phyloP scores from a whole-genome alignment of 495 filamentous ascomycete genomes.

The Glonium stellatum region DNA sequence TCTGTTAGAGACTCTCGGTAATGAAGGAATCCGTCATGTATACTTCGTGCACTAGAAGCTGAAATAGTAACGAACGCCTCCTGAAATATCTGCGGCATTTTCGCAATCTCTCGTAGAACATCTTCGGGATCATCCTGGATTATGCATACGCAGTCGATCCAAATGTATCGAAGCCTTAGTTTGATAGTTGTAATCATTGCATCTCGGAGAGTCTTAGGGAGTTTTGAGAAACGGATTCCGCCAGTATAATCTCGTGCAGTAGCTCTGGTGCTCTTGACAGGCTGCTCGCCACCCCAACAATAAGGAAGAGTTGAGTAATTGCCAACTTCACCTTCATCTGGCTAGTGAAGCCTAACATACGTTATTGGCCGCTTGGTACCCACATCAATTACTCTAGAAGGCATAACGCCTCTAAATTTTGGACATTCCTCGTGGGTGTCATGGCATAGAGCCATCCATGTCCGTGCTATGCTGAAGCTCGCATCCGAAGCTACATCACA shows the following conservation, averaged over 20 bases:
- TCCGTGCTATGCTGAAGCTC: neutral
- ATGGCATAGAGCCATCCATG: neutral
- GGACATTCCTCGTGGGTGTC: neutral
- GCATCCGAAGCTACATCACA: neutral
- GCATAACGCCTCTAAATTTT: neutral
- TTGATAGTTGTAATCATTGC: neutral
- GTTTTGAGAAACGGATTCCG: neutral
- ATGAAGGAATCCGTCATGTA: constrained; percentile 11
- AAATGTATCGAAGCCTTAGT: constrained; percentile 7
- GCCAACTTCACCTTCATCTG: neutral
- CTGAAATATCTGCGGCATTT: constrained; percentile 4
- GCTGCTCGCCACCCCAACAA: constrained; percentile 1
- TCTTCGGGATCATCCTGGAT: constrained; percentile 2
- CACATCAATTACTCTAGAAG: constrained; percentile 1
- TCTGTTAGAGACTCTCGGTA: neutral
- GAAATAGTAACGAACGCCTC: constrained; percentile 8
- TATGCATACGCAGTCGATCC: constrained; percentile 9
- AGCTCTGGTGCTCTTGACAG: neutral
- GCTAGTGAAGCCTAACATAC: neutral
- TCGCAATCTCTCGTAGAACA: neutral
- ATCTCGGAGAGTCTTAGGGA: constrained; percentile 2
- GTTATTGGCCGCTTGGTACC: neutral
- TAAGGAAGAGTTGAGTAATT: neutral
- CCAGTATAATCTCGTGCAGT: neutral
- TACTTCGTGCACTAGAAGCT: constrained; percentile 10